Evolutionary conservation across 345 rosid species (phyloP).

Genomic region (Salix caprea): DNA sequence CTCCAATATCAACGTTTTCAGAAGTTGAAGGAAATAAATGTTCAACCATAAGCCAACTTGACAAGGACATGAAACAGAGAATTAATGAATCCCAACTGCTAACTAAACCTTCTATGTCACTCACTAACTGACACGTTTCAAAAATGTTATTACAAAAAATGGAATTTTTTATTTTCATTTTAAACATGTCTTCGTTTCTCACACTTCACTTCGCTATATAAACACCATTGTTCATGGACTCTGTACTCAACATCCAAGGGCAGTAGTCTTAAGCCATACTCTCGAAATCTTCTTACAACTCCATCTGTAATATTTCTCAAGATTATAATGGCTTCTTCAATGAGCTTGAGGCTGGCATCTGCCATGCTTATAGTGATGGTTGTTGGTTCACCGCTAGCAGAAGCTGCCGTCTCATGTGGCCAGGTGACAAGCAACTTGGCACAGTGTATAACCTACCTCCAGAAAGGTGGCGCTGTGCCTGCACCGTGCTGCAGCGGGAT

Average conservation of each 20-base stretch:
- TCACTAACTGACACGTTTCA: too few species aligned
- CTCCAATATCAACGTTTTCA: too few species aligned
- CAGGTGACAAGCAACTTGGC: slow-evolving; percentile 8
- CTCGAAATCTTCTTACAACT: background rate
- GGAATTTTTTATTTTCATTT: too few species aligned
- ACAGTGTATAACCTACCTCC: slow-evolving; percentile 21
- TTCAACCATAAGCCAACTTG: too few species aligned
- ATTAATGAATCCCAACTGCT: background rate
- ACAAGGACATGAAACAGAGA: too few species aligned
- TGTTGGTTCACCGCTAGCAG: slow-evolving; percentile 19
- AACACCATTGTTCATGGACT: background rate
- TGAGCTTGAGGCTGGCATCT: too few species aligned
- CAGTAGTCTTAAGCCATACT: background rate
- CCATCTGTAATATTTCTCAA: too few species aligned
- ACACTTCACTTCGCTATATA: background rate
- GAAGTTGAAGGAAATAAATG: too few species aligned
- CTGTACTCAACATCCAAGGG: background rate
- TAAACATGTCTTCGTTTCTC: background rate
- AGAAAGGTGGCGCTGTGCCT: background rate
- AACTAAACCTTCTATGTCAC: background rate
- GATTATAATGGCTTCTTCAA: too few species aligned
- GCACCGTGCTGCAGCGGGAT: slow-evolving; percentile 18
- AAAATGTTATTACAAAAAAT: too few species aligned
- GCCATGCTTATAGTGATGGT: slow-evolving; percentile 18
- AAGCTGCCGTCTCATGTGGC: slow-evolving; percentile 30